A percentile compares a stretch with the other conserved stretches of the same genome.
Conservation (phyloP, 169 alveolate genomes). For the Plasmodium berghei region DNA sequence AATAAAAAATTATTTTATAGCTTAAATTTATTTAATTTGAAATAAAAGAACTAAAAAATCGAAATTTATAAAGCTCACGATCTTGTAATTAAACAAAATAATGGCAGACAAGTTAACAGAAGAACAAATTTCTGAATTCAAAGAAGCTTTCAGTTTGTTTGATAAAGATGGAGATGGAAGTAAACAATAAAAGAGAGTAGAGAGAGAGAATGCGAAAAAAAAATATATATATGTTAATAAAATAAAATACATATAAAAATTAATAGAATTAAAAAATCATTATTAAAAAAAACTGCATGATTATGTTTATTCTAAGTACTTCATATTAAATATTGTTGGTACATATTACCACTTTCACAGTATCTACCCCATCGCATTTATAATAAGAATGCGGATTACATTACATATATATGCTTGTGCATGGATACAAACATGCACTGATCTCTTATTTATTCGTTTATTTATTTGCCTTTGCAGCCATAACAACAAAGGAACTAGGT, state of each 20-base stretch:
- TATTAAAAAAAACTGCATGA: conserved; percentile 7
- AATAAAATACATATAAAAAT: conserved; percentile 1
- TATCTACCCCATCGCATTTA: no score
- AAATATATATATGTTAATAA: not conserved
- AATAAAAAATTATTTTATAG: conserved; percentile 15
- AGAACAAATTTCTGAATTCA: conserved; percentile 99
- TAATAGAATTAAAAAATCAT: conserved; percentile 5
- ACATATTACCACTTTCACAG: no score
- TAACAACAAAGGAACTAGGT: conserved; percentile 96
- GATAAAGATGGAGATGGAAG: conserved; percentile 99
- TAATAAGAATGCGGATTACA: no score
- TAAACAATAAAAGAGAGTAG: conserved; percentile 33
- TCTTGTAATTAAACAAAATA: conserved; percentile 30
- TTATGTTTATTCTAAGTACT: not conserved
- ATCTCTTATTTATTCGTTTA: conserved; percentile 11
- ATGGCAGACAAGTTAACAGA: conserved; percentile 99
- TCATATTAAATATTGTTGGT: no score
- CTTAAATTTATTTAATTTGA: conserved; percentile 1
- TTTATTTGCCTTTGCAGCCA: conserved; percentile 84
- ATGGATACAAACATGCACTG: not conserved
- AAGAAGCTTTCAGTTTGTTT: conserved; percentile 99
- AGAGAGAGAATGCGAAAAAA: conserved; percentile 1
- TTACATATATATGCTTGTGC: no score
- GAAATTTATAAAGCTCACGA: not conserved
- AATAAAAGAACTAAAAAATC: conserved; percentile 12